phyloP scores from a whole-genome alignment of 2,329 filamentous ascomycete genomes.

The Calycina marina region DNA sequence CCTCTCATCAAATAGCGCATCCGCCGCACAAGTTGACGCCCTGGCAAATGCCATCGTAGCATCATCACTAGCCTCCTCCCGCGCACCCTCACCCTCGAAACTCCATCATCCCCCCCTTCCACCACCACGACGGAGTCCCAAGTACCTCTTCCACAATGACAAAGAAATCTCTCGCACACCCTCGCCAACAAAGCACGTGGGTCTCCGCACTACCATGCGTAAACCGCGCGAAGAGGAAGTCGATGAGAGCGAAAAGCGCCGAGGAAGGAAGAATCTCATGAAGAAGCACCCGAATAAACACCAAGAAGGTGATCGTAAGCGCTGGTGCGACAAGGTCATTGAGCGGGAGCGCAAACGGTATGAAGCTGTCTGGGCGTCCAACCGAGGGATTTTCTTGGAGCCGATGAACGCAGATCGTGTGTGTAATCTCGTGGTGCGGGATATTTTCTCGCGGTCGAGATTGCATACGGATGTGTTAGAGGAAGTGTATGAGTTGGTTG shows the following conservation, averaged over 20 bases:
- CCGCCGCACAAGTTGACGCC: constrained; percentile 40
- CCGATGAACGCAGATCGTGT: constrained; percentile 30
- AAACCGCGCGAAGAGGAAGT: constrained; percentile 41
- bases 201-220: constrained; percentile 46
- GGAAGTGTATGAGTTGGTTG: constrained; percentile 66
- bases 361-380: constrained; percentile 75
- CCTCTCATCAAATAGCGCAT: constrained; percentile 9
- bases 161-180: constrained; percentile 21
- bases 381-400: constrained; percentile 41
- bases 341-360: constrained; percentile 63
- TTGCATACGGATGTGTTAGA: constrained; percentile 53
- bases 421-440: constrained; percentile 51
- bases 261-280: constrained; percentile 37
- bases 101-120: constrained; percentile 18
- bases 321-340: constrained; percentile 65
- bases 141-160: constrained; percentile 24
- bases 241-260: constrained; percentile 34
- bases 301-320: constrained; percentile 58
- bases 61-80: constrained; percentile 54
- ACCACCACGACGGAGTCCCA: constrained; percentile 17
- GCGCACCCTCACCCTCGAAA: constrained; percentile 27
- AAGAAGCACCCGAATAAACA: constrained; percentile 59
- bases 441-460: constrained; percentile 62
- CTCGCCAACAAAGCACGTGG: constrained; percentile 3
- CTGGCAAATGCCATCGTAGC: constrained; percentile 64